Evolutionary conservation across 352 stramenopile species (phyloP).

Genomic region (Phytophthora tentaculata): DNA sequence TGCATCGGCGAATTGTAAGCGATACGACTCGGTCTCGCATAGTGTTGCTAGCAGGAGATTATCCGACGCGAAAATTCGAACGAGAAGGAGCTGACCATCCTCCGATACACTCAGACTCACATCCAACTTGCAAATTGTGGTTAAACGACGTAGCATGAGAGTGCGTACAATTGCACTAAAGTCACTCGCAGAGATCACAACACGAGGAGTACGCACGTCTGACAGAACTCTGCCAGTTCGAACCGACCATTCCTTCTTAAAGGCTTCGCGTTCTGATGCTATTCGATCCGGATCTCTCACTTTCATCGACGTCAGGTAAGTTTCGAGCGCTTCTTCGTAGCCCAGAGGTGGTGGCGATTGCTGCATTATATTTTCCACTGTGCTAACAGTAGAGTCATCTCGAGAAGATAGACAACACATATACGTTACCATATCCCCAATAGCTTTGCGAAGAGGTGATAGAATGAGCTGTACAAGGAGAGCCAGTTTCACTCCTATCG

Average conservation of each 20-base stretch:
- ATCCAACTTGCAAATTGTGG: conserved; percentile 56
- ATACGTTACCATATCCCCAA: conserved; percentile 3
- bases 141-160: conserved; percentile 60
- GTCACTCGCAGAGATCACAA: conserved; percentile 25
- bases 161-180: conserved; percentile 70
- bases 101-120: conserved; percentile 61
- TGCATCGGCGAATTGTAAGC: conserved; percentile 60
- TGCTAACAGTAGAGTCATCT: not conserved
- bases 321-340: conserved; percentile 20
- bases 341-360: conserved; percentile 12
- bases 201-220: conserved; percentile 9
- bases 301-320: conserved; percentile 27
- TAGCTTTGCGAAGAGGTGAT: conserved; percentile 14
- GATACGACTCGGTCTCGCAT: conserved; percentile 54
- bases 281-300: conserved; percentile 10
- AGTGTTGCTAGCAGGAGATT: conserved; percentile 69
- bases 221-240: conserved; percentile 21
- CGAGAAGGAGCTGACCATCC: conserved; percentile 50
- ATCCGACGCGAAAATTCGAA: conserved; percentile 64
- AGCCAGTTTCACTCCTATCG: conserved; percentile 29
- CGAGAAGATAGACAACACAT: conserved; percentile 15
- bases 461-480: conserved; percentile 31
- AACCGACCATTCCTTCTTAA: conserved; percentile 44
- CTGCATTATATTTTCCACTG: not conserved
- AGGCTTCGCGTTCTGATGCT: conserved; percentile 18